phyloP scores from a whole-genome alignment of 495 filamentous ascomycete genomes.

The Penicillium herquei region DNA sequence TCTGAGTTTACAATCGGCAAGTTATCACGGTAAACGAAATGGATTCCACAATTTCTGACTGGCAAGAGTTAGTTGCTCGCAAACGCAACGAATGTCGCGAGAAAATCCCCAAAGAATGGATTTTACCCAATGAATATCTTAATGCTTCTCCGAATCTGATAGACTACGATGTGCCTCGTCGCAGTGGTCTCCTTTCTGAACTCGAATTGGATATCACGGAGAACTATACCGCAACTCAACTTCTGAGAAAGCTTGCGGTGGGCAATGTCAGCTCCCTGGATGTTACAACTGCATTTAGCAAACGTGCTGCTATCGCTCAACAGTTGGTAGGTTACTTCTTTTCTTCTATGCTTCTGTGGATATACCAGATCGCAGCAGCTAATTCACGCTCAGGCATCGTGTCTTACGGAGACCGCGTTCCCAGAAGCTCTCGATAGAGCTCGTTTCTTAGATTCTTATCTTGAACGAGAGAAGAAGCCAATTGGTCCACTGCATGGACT shows the following conservation, averaged over 20 bases:
- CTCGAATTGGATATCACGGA: conserved; percentile 11
- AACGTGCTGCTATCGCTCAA: conserved; percentile 11
- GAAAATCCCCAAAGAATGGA: conserved; percentile 32
- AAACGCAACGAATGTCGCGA: conserved; percentile 23
- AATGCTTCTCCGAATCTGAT: conserved; percentile 13
- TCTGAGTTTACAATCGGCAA: background rate
- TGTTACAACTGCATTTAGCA: conserved; percentile 1
- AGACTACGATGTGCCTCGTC: conserved; percentile 9
- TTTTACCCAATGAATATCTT: conserved; percentile 6
- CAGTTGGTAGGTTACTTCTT: conserved; percentile 19
- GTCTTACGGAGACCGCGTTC: conserved; percentile 55
- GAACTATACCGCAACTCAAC: conserved; percentile 17
- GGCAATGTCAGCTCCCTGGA: conserved; percentile 7
- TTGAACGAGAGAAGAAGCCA: conserved; percentile 35
- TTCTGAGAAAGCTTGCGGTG: conserved; percentile 4
- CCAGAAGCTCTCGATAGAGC: conserved; percentile 49
- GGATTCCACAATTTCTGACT: conserved; percentile 5
- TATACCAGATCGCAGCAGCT: conserved; percentile 19
- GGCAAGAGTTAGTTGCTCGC: conserved; percentile 22
- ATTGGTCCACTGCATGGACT: conserved; percentile 59
- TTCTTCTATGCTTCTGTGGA: conserved; percentile 8
- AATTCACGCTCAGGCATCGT: conserved; percentile 49
- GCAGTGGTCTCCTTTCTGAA: conserved; percentile 4
- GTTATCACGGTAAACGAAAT: conserved; percentile 1
- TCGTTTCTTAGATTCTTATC: conserved; percentile 54